These are phyloP conservation scores for Rhizopogon roseolus DNA, from an alignment of 768 basidiomycete genomes.

Conservation along the genomic window DNA sequence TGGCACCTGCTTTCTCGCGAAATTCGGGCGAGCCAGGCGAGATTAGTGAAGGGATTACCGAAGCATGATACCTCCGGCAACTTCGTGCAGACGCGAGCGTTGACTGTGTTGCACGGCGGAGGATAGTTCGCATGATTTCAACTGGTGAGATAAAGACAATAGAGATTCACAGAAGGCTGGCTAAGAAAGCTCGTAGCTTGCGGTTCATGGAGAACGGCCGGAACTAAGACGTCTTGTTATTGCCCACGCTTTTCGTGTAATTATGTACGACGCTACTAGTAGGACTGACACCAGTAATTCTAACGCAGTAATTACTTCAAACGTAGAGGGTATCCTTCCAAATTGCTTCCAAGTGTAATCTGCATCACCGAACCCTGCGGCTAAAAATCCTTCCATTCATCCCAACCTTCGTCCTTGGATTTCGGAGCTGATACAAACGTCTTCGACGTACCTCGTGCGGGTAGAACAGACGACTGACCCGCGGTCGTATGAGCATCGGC, in stretches of 20 bases:
- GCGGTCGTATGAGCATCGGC: slow-evolving; percentile 13
- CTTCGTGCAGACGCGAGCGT: slow-evolving; percentile 5
- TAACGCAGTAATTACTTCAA: not conserved
- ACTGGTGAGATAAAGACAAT: not conserved
- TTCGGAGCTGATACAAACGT: slow-evolving; percentile 19
- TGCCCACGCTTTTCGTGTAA: not conserved
- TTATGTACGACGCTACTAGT: too few species aligned
- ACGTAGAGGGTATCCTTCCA: not conserved
- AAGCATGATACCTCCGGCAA: slow-evolving; percentile 54
- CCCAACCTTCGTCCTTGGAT: slow-evolving; percentile 56
- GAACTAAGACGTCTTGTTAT: not conserved
- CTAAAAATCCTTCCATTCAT: slow-evolving; percentile 82
- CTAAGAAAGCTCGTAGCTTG: not conserved
- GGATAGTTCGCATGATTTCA: slow-evolving; percentile 11
- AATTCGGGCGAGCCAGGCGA: slow-evolving; percentile 73
- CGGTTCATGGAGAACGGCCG: not conserved
- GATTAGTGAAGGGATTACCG: slow-evolving; percentile 67
- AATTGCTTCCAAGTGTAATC: too few species aligned
- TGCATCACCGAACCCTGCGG: not conserved
- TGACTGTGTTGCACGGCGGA: slow-evolving; percentile 7
- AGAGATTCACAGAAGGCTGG: not conserved
- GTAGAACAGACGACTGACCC: slow-evolving; percentile 8
- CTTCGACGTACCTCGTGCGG: slow-evolving; percentile 6
- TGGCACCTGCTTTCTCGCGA: slow-evolving; percentile 54
- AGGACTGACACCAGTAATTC: not conserved